Base-by-base conservation (phyloP, 306 rosid species). In the Trichosanthes truncata region DNA sequence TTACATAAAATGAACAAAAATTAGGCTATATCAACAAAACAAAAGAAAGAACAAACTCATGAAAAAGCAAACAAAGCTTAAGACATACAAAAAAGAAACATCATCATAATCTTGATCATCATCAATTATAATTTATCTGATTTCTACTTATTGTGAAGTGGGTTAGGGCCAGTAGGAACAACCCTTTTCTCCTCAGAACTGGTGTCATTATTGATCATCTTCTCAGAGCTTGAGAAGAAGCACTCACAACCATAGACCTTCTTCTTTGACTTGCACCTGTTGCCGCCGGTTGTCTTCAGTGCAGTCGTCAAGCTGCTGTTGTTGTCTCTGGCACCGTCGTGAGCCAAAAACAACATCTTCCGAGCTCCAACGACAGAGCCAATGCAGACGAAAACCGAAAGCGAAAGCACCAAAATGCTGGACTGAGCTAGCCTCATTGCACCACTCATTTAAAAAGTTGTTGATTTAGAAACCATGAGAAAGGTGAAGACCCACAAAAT, bases 91-190 rank as follows among this genome's bases (percentile, higher is more conserved):
- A 36, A 36, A 40, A 38, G 17, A 20, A 52, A 11, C 21, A 13
- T 15, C 67, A 66, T 60, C 60, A 9, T 56, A n/a, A 57, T 26
- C 35, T 25, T 25, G 9, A 18, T 35, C 1, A 36, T 18, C 29
- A 61, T 4, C 40, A 40, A 20, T n/a, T 17, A 18, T 38, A 10
- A 11, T 35, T n/a, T 0, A 29, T 17, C 6, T 21, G 6, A 23
- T 59, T 74, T 87, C 83, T 89, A 87, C 90, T 89, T 86, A 86
- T 92, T 94, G 81, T 94, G 98, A 17, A 94, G 83, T 46, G 97
- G 98, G 77, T 94, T 94, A 36, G 98, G 93, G 78, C 97, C 96
- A 0, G 96, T 94, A 2, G 98, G 98, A 80, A 92, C 96, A 1
- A 85, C 86, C 82, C 98, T 84, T 81, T 90, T 89, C 66, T 86